These are phyloP conservation scores for Uronychia setigera DNA, from an alignment of 73 alveolate genomes.

Conservation along the genomic window DNA sequence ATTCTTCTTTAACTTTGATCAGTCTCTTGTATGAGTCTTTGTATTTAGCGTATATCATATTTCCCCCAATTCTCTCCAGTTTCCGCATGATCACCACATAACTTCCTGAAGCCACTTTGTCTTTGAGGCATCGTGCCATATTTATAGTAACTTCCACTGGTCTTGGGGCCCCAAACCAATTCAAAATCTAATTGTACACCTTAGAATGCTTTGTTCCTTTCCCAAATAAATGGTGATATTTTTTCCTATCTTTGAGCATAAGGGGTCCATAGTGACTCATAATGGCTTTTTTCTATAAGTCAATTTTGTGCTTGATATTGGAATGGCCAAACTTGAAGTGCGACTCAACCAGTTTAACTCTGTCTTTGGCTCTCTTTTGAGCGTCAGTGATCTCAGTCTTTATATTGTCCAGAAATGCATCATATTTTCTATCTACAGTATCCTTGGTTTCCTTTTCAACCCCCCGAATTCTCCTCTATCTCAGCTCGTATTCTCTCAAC, in stretches of 20 bases:
- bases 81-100: constrained; percentile 40
- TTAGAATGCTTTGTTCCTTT: constrained; percentile 14
- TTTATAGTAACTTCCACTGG: constrained; percentile 47
- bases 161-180: constrained; percentile 7
- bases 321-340: background rate
- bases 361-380: constrained; percentile 2
- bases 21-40: constrained; percentile 19
- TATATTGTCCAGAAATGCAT: constrained; percentile 24
- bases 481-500: constrained; percentile 6
- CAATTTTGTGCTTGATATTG: background rate
- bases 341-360: background rate
- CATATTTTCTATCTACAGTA: constrained; percentile 16
- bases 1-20: constrained; percentile 7
- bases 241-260: constrained; percentile 32
- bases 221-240: constrained; percentile 31
- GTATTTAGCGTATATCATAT: constrained; percentile 17
- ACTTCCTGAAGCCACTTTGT: constrained; percentile 51
- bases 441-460: constrained; percentile 22
- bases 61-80: constrained; percentile 62
- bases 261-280: constrained; percentile 57
- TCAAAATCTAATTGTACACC: constrained; percentile 4
- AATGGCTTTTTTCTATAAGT: constrained; percentile 38
- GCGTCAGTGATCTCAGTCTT: constrained; percentile 5
- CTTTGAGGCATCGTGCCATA: constrained; percentile 46
- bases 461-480: constrained; percentile 24